A percentile compares a stretch with the other conserved stretches of the same genome.
phyloP scores from a whole-genome alignment of 768 basidiomycete genomes.

The Dentipellis fragilis region DNA sequence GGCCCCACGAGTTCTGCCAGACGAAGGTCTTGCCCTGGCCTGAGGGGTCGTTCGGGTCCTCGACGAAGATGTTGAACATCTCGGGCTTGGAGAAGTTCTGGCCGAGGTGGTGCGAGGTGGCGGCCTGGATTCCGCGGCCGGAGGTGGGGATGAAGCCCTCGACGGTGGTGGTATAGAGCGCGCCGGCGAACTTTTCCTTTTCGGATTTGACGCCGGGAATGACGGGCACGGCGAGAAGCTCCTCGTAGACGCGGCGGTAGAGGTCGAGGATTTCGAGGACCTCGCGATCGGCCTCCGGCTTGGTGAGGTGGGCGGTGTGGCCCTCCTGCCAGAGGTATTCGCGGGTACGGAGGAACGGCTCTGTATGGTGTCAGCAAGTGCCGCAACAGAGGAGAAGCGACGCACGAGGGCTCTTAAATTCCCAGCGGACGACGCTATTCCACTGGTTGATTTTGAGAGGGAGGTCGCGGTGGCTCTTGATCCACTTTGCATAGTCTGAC shows the following conservation, averaged over 20 bases:
- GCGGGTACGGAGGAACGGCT: constrained; percentile 97
- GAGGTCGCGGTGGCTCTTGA: constrained; percentile 92
- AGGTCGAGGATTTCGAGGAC: constrained; percentile 92
- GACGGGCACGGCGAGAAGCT: constrained; percentile 94
- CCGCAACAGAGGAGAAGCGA: not conserved
- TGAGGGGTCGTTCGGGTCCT: constrained; percentile 75
- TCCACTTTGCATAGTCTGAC: constrained; percentile 96
- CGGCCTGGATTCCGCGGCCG: constrained; percentile 95
- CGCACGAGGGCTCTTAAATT: constrained; percentile 97
- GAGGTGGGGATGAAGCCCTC: constrained; percentile 97
- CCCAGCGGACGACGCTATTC: constrained; percentile 99
- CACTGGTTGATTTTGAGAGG: constrained; percentile 97
- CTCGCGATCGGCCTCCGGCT: constrained; percentile 83
- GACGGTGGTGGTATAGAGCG: constrained; percentile 93
- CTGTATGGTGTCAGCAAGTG: constrained; percentile 25
- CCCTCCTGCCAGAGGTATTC: constrained; percentile 99
- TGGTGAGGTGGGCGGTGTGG: constrained; percentile 89
- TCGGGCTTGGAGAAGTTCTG: constrained; percentile 94
- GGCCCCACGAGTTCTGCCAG: constrained; percentile 99
- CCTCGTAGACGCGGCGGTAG: constrained; percentile 92
- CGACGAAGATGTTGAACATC: constrained; percentile 98
- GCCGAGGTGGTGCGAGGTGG: constrained; percentile 95
- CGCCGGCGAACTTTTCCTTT: constrained; percentile 99
- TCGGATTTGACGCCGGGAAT: constrained; percentile 96
- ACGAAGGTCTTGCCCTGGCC: constrained; percentile 67